Evolutionary conservation across 2,329 filamentous ascomycete genomes (phyloP).

Genomic region (Ustilaginoidea virens): DNA sequence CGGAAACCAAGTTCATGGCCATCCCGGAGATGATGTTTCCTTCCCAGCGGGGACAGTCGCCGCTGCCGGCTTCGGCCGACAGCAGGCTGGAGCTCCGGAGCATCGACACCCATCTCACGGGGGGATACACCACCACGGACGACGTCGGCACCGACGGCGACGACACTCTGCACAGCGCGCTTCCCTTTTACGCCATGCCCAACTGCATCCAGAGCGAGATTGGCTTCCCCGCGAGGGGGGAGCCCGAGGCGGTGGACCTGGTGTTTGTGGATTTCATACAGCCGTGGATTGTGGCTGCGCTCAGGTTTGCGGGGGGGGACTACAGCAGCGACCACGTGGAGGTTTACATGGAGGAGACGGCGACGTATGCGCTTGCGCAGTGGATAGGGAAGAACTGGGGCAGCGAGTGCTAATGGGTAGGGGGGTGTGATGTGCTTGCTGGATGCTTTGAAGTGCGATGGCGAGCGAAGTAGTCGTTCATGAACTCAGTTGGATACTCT

Average conservation of each 20-base stretch:
- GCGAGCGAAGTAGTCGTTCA: too few species aligned
- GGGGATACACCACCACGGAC: constrained; percentile 80
- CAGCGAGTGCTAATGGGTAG: constrained; percentile 26
- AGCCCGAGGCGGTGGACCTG: constrained; percentile 65
- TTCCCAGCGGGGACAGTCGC: constrained; percentile 2
- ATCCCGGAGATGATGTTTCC: constrained; percentile 30
- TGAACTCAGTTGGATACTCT: too few species aligned
- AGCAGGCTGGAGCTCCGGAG: constrained; percentile 17
- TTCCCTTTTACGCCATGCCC: constrained; percentile 63
- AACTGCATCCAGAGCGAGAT: constrained; percentile 67
- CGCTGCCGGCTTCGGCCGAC: constrained; percentile 7
- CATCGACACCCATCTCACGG: constrained; percentile 22
- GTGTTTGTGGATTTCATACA: constrained; percentile 88
- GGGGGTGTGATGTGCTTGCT: too few species aligned
- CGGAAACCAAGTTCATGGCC: constrained; percentile 30
- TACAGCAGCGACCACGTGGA: constrained; percentile 32
- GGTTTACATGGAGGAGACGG: constrained; percentile 35
- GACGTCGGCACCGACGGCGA: constrained; percentile 75
- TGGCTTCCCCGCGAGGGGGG: constrained; percentile 38
- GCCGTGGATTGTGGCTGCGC: constrained; percentile 61
- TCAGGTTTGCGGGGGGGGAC: constrained; percentile 43
- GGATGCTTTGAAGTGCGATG: too few species aligned
- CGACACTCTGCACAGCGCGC: constrained; percentile 66
- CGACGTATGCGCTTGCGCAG: constrained; percentile 37
- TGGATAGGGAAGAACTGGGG: constrained; percentile 48